Base-by-base conservation (phyloP, 768 basidiomycete genomes). In the Leccinum disarticulatum region DNA sequence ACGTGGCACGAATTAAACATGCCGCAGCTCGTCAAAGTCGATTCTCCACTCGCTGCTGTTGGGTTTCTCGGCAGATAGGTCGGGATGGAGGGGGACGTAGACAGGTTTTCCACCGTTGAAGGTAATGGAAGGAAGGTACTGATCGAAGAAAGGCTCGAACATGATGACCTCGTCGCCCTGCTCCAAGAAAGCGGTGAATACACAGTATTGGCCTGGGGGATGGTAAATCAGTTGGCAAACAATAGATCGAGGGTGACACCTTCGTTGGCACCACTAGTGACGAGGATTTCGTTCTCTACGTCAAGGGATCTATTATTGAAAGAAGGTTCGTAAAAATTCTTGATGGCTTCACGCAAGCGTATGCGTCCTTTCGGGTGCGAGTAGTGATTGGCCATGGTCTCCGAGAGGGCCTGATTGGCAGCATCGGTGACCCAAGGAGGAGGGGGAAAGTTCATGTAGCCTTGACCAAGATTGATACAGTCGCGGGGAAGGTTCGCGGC, bases 111-210 rank as follows among this genome's bases (percentile, higher is more conserved):
- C 96, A 31, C 91, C 92, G 67, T 96, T 95, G 84, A 98, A 97
- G 30, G 88, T 90, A 55, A 96, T 88, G 6, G 91, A 93, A 25
- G 95, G 90, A 54, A 95, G 82, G 73, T 95, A 96, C 73, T 98
- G 95, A 70, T 98, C 95, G 70, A 97, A 98, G 81, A 93, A 97
- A 2, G 95, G 96, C 75, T 98, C 97, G 69, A 98, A 95, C 84
- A 98, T 88, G 74, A 99, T 96, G 63, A 98, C 96, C 74, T 99
- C 97, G 68, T 98, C 97, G 4, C 90, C 96, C 38, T 84, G 81
- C 61, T 98, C 88, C 41, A 97, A 75, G 77, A 96, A 98, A 0
- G 97, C 97, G 11, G 87, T 84, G 66, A 96, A 91, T 54, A 95
- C 91, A 54, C 95, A 86, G 73, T 96, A 98, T 81, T 94, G 91